Conservation (phyloP, 176 grass and related monocot genomes). For the Zea luxurians region DNA sequence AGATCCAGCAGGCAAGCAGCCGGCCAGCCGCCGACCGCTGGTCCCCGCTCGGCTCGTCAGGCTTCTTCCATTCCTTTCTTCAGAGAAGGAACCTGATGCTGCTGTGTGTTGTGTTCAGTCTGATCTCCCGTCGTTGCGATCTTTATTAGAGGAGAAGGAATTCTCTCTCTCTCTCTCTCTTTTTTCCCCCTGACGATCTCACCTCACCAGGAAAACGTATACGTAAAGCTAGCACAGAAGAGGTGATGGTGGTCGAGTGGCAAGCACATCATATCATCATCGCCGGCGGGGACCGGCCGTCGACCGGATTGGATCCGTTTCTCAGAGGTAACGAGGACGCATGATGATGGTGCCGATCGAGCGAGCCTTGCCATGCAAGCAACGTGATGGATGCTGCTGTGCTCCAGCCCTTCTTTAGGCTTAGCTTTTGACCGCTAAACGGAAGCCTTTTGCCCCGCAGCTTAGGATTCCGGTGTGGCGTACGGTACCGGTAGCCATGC, state of each 20-base stretch:
- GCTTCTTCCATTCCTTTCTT: slow-evolving; percentile 5
- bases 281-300: too few relatives aligned
- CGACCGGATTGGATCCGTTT: background rate
- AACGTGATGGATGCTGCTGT: background rate
- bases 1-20: background rate
- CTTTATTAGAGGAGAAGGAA: too few relatives aligned
- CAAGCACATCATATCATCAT: background rate
- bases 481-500: too few relatives aligned
- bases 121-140: too few relatives aligned
- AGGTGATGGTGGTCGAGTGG: background rate
- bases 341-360: background rate
- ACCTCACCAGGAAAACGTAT: background rate
- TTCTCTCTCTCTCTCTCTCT: too few relatives aligned
- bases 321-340: background rate
- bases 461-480: too few relatives aligned
- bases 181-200: too few relatives aligned
- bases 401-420: too few relatives aligned
- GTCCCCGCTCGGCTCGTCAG: slow-evolving; percentile 1
- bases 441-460: too few relatives aligned
- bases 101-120: too few relatives aligned
- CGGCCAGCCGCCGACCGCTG: background rate
- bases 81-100: too few relatives aligned
- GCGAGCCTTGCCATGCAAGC: slow-evolving; percentile 42
- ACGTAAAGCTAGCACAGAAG: background rate
- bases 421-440: too few relatives aligned